Base-by-base conservation (phyloP, 768 basidiomycete species). In the Amanita polypyramis region DNA sequence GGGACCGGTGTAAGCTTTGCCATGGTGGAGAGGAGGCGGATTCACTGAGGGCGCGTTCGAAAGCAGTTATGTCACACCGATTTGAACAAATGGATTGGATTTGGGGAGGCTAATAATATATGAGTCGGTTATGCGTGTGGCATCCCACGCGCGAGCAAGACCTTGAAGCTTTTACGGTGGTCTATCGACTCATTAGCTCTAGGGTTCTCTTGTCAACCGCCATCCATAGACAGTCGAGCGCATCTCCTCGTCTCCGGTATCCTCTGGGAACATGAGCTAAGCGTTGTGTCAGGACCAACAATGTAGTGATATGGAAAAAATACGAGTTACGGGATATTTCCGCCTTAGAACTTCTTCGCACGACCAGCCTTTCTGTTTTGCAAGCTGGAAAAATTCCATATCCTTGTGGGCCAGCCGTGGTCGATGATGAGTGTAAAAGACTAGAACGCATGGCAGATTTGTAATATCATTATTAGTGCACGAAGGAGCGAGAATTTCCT, bases 261-360 rank as follows among this genome's bases (percentile, higher is more conserved):
- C 93, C 3, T 91, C 79, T 0, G 83, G 84, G 56, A 95, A 95
- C 93, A 95, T 95, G 1, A 84, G 81, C 85, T 90, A 52, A 27
- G 2, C 3, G 14, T 12, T 19, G 12, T 12, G 17, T 44, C 19
- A 43, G 14, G 12, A 19, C 5, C 7, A 7, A 2, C 3, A 37
- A 37, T 17, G 8, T n/a, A n/a, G n/a, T 21, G 14, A 17, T 5
- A 27, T 7, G 7, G 6, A 27, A 32, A 32, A 19, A n/a, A 27
- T 33, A 11, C 4, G 15, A 63, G 78, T 33, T 47, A 85, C 87
- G 23, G 80, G 72, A 54, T 79, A 85, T 50, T 63, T 75, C 55
- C 75, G 72, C 3, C 73, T 79, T 4, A 88, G 57, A 17, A 93
- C 73, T 56, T 84, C 67, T 53, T 86, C 76, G 52, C 85, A 87